A percentile compares a stretch with the other conserved stretches of the same genome.
Conservation (phyloP, 2,329 filamentous ascomycete species). For the Ophiostoma sp. region DNA sequence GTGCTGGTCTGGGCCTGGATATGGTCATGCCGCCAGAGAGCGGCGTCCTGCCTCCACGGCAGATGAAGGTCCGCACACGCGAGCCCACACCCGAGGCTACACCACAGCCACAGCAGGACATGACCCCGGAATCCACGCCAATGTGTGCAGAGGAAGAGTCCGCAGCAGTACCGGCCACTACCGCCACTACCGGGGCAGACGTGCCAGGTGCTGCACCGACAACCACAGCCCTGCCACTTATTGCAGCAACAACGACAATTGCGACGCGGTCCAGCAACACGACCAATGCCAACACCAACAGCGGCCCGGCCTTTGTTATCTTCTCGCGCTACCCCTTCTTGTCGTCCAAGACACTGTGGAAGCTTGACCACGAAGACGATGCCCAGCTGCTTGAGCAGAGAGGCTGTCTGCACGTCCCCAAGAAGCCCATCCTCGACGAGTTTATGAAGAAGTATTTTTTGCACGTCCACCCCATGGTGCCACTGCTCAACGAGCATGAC, state of each 20-base stretch:
- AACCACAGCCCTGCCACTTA: background rate
- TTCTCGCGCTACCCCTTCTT: slow-evolving; percentile 48
- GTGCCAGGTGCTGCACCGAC: background rate
- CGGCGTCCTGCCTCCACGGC: background rate
- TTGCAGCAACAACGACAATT: background rate
- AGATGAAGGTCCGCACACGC: background rate
- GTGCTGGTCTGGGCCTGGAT: background rate
- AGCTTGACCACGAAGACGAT: slow-evolving; percentile 46
- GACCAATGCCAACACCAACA: background rate
- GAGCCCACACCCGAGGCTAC: background rate
- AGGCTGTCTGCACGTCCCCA: slow-evolving; percentile 47
- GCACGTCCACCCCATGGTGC: slow-evolving; percentile 46
- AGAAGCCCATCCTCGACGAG: slow-evolving; percentile 43
- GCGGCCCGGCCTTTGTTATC: slow-evolving; percentile 13
- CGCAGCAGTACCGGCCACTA: background rate
- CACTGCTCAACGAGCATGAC: slow-evolving; percentile 46
- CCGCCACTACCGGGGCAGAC: background rate
- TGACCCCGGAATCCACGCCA: background rate
- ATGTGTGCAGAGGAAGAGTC: background rate
- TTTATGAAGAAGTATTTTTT: slow-evolving; percentile 51
- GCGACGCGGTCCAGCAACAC: background rate
- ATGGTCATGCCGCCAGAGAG: background rate
- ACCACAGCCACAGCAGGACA: background rate
- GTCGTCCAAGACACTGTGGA: slow-evolving; percentile 39
- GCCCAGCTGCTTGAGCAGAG: slow-evolving; percentile 46